phyloP scores from a whole-genome alignment of 139 green algal species.

The Coelastrella sp. region DNA sequence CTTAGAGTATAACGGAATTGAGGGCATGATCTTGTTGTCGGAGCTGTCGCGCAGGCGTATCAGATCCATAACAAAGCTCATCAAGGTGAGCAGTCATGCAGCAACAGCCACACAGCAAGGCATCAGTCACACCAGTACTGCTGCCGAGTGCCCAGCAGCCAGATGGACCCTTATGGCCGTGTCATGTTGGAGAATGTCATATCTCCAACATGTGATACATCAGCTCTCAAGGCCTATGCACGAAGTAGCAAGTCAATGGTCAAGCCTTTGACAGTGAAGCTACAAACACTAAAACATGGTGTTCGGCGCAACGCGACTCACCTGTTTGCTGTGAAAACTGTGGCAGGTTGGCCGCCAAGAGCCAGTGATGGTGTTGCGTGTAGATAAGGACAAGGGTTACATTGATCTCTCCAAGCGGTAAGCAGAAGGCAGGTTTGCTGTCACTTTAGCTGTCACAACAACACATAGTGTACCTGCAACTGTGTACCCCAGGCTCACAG shows the following conservation, averaged over 20 bases:
- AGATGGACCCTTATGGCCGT: neutral
- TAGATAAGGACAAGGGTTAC: conserved; percentile 99
- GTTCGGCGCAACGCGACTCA: neutral
- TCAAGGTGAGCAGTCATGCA: conserved; percentile 77
- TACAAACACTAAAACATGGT: neutral
- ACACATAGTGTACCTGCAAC: neutral
- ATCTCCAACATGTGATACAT: no score
- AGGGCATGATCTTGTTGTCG: conserved; percentile 99
- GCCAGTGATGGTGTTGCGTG: conserved; percentile 99
- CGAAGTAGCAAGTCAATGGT: no score
- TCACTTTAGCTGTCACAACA: neutral
- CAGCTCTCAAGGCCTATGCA: no score
- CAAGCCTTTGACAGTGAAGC: no score
- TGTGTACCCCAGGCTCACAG: neutral
- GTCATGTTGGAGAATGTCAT: no score
- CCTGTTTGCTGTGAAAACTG: neutral
- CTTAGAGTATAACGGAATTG: conserved; percentile 94
- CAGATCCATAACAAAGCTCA: conserved; percentile 98
- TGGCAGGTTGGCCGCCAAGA: conserved; percentile 94
- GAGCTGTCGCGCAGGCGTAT: conserved; percentile 98
- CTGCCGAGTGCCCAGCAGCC: neutral
- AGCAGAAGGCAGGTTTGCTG: conserved; percentile 17
- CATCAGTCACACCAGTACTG: neutral
- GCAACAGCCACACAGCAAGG: no score
- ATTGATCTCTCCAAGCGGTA: conserved; percentile 98